Evolutionary conservation across 78 protist species (phyloP).

Genomic region (Kipferlia bialata): DNA sequence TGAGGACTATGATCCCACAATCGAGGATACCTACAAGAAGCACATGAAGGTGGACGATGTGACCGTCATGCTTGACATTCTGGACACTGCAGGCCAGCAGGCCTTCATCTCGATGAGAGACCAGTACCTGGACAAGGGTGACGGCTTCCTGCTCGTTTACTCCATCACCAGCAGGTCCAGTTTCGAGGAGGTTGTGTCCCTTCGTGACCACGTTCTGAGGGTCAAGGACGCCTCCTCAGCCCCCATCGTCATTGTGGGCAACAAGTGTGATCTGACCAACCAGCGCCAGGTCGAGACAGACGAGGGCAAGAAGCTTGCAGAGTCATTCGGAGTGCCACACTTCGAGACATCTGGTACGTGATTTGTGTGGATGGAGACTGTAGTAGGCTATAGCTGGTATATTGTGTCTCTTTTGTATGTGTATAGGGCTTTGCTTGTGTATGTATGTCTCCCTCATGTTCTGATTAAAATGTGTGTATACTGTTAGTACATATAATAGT

Average conservation of each 20-base stretch:
- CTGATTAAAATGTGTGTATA: too few relatives aligned
- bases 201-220: slow-evolving; percentile 47
- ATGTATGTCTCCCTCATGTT: too few relatives aligned
- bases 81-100: slow-evolving; percentile 58
- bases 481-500: too few relatives aligned
- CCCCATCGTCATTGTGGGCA: slow-evolving; percentile 75
- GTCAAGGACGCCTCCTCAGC: slow-evolving; percentile 50
- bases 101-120: slow-evolving; percentile 31
- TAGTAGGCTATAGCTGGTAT: too few relatives aligned
- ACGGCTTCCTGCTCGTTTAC: slow-evolving; percentile 70
- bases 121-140: slow-evolving; percentile 59
- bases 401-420: too few relatives aligned
- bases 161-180: slow-evolving; percentile 41
- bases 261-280: slow-evolving; percentile 61
- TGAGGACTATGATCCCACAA: slow-evolving; percentile 53
- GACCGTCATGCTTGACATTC: slow-evolving; percentile 24
- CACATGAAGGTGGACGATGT: not conserved
- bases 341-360: slow-evolving; percentile 62
- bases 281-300: too few relatives aligned
- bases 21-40: slow-evolving; percentile 29
- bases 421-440: too few relatives aligned
- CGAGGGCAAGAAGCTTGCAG: slow-evolving; percentile 56
- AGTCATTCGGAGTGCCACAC: slow-evolving; percentile 40
- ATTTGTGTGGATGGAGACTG: too few relatives aligned
- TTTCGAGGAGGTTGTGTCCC: slow-evolving; percentile 42